Base-by-base conservation (phyloP, 2,329 filamentous ascomycete genomes). In the Pleomassaria siparia region DNA sequence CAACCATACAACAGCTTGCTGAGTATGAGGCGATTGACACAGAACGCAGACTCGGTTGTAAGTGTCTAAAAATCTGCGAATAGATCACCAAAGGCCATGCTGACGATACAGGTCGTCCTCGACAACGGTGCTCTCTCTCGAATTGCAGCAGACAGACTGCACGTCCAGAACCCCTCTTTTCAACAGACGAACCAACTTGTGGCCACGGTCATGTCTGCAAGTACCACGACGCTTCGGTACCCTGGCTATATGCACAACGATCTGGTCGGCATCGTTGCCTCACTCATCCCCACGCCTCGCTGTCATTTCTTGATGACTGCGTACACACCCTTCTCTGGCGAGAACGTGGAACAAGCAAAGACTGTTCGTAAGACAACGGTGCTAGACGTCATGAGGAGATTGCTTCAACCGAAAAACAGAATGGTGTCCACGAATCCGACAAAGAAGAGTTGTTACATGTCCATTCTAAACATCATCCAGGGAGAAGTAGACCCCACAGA, bases 211-310 rank as follows among this genome's bases (percentile, higher is more conserved):
- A 99, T 99, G 94, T 96, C 91, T 28, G 94, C 94, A 30, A 95
- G 90, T 67, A 99, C 94, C 3, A 97, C 92, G 9, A 96, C 95
- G 2, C 83, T 99, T 42, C 84, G 94, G 66, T 99, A 99, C 70
- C 94, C 94, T 1, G 94, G 94, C 30, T 99, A 99, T 75, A 99
- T 99, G 94, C 94, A 99, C 78, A 99, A 99, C 72, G 94, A 99
- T 68, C 86, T 99, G 13, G 91, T 96, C 66, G 94, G 92, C 72
- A 97, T 99, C 62, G 82, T 99, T 48, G 94, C 95, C 20, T 95
- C 91, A 16, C 81, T 99, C 33, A 97, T 99, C 53, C 94, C 94
- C 1, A 99, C 92, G 0, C 95, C 94, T 9, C 86, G 94, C 60
- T 96, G 91, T 69, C 95, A 99, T 75, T 99, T 99, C 81, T 80